Evolutionary conservation across 2,329 filamentous ascomycete genomes (phyloP).

Genomic region (Pestalotiopsis sp.): DNA sequence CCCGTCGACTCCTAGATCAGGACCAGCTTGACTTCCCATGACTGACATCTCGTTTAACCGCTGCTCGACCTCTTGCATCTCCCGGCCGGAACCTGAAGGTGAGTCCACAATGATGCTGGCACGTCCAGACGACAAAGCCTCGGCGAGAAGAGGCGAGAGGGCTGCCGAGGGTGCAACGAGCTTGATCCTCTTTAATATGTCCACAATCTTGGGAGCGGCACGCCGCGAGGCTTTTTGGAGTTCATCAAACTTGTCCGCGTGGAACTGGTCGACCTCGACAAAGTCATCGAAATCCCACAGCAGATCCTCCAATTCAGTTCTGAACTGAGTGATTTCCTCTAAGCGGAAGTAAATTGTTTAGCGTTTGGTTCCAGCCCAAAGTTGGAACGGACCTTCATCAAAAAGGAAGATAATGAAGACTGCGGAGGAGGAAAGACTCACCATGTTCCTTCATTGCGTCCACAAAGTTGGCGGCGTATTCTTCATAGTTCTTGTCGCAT

Average conservation of each 20-base stretch:
- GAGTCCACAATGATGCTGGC: conserved; percentile 23
- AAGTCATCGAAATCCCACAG: conserved; percentile 63
- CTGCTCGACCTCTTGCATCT: conserved; percentile 29
- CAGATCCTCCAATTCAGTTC: conserved; percentile 50
- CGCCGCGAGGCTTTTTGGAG: conserved; percentile 51
- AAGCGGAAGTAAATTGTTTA: conserved; percentile 5
- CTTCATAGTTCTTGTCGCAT: conserved; percentile 49
- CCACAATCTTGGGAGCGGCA: conserved; percentile 50
- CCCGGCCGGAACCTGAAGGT: conserved; percentile 22
- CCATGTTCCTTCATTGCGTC: conserved; percentile 57
- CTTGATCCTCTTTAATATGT: conserved; percentile 58
- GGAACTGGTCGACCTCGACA: conserved; percentile 51
- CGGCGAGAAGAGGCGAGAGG: conserved; percentile 22
- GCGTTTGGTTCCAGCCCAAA: neutral
- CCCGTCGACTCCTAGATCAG: conserved; percentile 24
- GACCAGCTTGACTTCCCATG: conserved; percentile 27
- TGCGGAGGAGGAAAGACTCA: conserved; percentile 28
- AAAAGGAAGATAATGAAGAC: too few relatives aligned
- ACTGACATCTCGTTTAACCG: conserved; percentile 22
- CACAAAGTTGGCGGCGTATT: conserved; percentile 53
- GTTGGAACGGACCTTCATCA: too few relatives aligned
- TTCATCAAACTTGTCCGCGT: conserved; percentile 51
- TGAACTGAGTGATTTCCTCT: conserved; percentile 55
- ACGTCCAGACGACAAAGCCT: conserved; percentile 6
- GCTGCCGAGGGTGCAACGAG: conserved; percentile 37